These are phyloP conservation scores for Epichloe sibirici DNA, from an alignment of 2,329 filamentous ascomycete genomes.

Conservation along the genomic window DNA sequence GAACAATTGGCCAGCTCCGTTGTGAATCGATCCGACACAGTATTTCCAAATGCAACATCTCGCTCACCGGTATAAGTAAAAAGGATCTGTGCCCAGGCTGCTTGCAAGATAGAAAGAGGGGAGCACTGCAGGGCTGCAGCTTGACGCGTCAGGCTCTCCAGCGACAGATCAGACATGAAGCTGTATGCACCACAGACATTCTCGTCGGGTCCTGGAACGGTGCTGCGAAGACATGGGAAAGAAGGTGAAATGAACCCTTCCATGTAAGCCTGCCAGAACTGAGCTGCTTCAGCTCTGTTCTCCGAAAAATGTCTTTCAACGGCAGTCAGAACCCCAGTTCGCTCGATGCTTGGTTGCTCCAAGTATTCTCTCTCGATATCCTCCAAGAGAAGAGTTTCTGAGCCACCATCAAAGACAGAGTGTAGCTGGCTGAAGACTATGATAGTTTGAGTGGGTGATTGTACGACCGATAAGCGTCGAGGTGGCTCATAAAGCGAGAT, in stretches of 20 bases:
- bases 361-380: constrained; percentile 16
- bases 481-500: background rate
- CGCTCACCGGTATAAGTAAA: constrained; percentile 21
- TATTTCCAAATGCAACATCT: constrained; percentile 22
- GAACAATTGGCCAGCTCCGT: background rate
- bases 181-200: constrained; percentile 5
- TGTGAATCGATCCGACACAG: constrained; percentile 17
- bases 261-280: constrained; percentile 4
- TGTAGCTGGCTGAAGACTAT: constrained; percentile 23
- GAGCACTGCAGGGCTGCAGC: constrained; percentile 14
- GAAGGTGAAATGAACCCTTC: constrained; percentile 11
- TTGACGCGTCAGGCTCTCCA: constrained; percentile 7
- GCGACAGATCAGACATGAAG: constrained; percentile 6
- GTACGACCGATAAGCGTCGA: background rate
- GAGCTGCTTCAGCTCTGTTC: constrained; percentile 7
- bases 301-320: constrained; percentile 9
- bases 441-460: constrained; percentile 1
- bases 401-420: constrained; percentile 25
- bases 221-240: background rate
- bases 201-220: background rate
- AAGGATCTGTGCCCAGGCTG: constrained; percentile 23
- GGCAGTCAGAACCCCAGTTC: constrained; percentile 8
- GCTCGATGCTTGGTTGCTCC: constrained; percentile 4
- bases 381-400: constrained; percentile 19
- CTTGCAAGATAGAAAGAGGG: constrained; percentile 22